Evolutionary conservation across 2,329 filamentous ascomycete genomes (phyloP), one percentile per base, ranked within the genome.

Genomic region (Alternaria incomplexa): DNA sequence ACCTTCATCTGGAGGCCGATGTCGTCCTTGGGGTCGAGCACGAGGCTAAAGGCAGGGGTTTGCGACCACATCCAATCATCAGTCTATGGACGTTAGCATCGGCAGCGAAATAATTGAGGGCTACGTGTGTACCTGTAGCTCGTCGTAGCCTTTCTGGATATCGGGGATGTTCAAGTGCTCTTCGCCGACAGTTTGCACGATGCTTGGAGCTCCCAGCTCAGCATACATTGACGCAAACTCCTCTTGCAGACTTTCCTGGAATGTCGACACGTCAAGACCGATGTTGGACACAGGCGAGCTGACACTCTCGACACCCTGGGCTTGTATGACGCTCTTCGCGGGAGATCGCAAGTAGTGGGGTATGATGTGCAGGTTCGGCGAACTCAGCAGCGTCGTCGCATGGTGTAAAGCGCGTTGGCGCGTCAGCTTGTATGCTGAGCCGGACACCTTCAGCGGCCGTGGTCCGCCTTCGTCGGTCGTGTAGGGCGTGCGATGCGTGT

Each of bases 351-450:
- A 80, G 73, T 95, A 88, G 3, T 85, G 81, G 2, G 89, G 88
- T 26, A 98, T 91, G 44, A 84, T 81, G 28, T 82, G 78, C 45
- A 98, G 83, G 75, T 97, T 92, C 2, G 91, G 90, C 57, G 92
- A 94, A 32, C 86, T 84, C 3, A 98, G 84, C 46, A 99, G 84
- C 73, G 93, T 96, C 0, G 96, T 99, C 8, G 94, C 96, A 80
- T 99, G 96, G 80, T 99, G 96, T 61, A 99, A 84, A 8, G 93
- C 91, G 47, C 95, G 87, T 52, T 88, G 83, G 23, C 92, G 86
- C 0, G 92, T 97, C 57, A 99, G 85, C 80, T 98, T 98, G 82
- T 97, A 99, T 11, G 96, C 96, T 1, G 93, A 97, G 1, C 96
- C 96, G 0, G 93, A 97, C 11, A 98, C 87, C 79, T 99, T 99